Conservation (phyloP, 164 flowering plant genomes). For the Macadamia integrifolia region DNA sequence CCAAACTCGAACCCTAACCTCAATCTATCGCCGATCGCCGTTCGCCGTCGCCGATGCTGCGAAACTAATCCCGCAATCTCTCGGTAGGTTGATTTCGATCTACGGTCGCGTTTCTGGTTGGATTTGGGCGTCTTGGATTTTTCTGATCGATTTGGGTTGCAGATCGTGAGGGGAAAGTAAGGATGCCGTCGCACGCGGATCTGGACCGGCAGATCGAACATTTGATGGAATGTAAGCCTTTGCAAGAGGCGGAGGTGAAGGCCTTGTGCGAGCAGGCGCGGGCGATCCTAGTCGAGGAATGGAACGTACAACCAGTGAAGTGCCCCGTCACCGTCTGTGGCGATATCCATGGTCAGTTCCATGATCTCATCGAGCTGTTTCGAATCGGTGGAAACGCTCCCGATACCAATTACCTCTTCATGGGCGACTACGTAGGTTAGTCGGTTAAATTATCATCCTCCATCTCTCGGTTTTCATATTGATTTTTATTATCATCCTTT, state of each 20-base stretch:
- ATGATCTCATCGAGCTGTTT: slow-evolving; percentile 66
- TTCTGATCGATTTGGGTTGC: slow-evolving; percentile 9
- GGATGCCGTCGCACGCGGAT: slow-evolving; percentile 80
- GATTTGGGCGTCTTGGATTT: not conserved
- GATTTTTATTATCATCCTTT: not conserved
- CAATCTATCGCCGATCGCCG: not conserved
- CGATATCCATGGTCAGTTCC: slow-evolving; percentile 74
- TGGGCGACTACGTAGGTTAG: slow-evolving; percentile 95
- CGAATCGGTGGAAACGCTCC: slow-evolving; percentile 77
- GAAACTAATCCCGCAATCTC: not conserved
- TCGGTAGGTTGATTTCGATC: not conserved
- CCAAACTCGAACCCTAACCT: slow-evolving; percentile 4
- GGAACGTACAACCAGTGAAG: slow-evolving; percentile 78
- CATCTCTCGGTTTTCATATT: not conserved
- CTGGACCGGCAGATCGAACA: slow-evolving; percentile 88
- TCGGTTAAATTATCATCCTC: not conserved
- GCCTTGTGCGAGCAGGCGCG: slow-evolving; percentile 74
- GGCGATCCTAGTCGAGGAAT: slow-evolving; percentile 79
- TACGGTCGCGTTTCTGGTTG: not conserved
- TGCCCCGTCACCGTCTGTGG: slow-evolving; percentile 74
- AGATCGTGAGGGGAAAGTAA: slow-evolving; percentile 16
- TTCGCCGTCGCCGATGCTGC: not conserved
- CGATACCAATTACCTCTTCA: slow-evolving; percentile 83
- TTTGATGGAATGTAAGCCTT: slow-evolving; percentile 79
- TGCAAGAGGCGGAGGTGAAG: slow-evolving; percentile 77